Evolutionary conservation across 2,329 filamentous ascomycete species (phyloP).

Genomic region (Talaromyces funiculosus): DNA sequence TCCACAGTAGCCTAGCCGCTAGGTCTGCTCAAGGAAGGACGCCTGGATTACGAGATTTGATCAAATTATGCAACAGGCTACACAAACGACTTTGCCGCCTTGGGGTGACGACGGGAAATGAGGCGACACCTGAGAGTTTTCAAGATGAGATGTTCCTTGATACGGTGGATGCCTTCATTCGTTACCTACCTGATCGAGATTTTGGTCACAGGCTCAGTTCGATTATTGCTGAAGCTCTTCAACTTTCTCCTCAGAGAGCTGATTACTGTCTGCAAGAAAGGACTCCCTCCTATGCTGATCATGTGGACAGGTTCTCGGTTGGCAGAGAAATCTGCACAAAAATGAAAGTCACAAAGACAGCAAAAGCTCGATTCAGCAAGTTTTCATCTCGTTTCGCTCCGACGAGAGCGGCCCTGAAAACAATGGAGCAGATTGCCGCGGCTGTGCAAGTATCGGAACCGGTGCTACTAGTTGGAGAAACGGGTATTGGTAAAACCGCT

Average conservation of each 20-base stretch:
- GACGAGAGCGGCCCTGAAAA: conserved; percentile 73
- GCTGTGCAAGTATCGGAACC: conserved; percentile 82
- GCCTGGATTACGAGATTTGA: conserved; percentile 67
- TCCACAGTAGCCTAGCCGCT: conserved; percentile 33
- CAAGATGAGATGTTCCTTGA: conserved; percentile 88
- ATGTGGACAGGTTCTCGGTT: conserved; percentile 54
- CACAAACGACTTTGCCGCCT: conserved; percentile 55
- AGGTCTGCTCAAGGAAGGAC: conserved; percentile 47
- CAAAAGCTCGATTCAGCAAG: conserved; percentile 39
- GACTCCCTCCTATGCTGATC: conserved; percentile 63
- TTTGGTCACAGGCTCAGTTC: conserved; percentile 50
- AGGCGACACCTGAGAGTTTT: conserved; percentile 65
- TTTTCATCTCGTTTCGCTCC: conserved; percentile 64
- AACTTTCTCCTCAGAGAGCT: conserved; percentile 74
- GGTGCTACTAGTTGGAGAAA: conserved; percentile 92
- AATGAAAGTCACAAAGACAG: conserved; percentile 47
- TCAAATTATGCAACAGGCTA: conserved; percentile 86
- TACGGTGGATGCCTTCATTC: conserved; percentile 85
- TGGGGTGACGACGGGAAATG: conserved; percentile 60
- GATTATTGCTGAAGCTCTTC: conserved; percentile 78
- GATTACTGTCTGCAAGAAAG: conserved; percentile 71
- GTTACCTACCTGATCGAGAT: conserved; percentile 64
- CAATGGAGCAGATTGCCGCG: conserved; percentile 83
- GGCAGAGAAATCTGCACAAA: conserved; percentile 59
- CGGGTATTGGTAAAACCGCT: conserved; percentile 96